These are phyloP conservation scores for Stachybotrys chlorohalonatus DNA, from an alignment of 2,329 filamentous ascomycete genomes.

Conservation along the genomic window DNA sequence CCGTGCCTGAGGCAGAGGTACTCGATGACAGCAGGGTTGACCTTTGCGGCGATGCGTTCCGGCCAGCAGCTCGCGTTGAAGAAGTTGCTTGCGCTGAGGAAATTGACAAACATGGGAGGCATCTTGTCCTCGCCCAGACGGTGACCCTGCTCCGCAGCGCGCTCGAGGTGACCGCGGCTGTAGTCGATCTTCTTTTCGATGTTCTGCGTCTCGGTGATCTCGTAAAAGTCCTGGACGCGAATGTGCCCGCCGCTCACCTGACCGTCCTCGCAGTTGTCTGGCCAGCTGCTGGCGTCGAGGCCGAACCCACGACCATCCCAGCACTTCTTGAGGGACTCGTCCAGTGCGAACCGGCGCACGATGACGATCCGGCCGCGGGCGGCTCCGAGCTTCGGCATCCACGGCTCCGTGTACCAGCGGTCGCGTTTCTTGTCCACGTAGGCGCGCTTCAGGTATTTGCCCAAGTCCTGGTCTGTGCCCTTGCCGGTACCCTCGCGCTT, in stretches of 20 bases:
- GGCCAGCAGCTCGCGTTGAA: constrained; percentile 91
- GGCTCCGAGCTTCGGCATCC: constrained; percentile 69
- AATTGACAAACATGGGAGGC: constrained; percentile 78
- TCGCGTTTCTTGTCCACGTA: constrained; percentile 51
- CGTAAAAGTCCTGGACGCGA: constrained; percentile 91
- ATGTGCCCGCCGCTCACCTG: constrained; percentile 61
- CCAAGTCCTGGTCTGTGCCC: constrained; percentile 70
- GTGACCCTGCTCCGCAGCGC: constrained; percentile 48
- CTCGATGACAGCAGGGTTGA: constrained; percentile 69
- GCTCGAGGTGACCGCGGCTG: constrained; percentile 65
- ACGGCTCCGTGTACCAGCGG: constrained; percentile 71
- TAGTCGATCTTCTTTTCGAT: constrained; percentile 75
- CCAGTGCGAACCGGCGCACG: constrained; percentile 67
- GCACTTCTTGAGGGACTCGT: constrained; percentile 41
- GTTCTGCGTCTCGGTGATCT: constrained; percentile 64
- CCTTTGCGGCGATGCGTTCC: constrained; percentile 75
- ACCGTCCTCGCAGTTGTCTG: constrained; percentile 78
- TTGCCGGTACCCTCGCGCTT: constrained; percentile 86
- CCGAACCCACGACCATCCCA: constrained; percentile 45
- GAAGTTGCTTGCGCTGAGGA: constrained; percentile 86
- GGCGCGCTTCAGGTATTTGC: constrained; percentile 60
- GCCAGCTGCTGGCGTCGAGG: constrained; percentile 62
- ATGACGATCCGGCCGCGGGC: constrained; percentile 77
- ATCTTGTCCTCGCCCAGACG: constrained; percentile 27
- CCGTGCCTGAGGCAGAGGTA: constrained; percentile 52